A percentile compares a stretch with the other conserved stretches of the same genome.
phyloP scores from a whole-genome alignment of 2,329 filamentous ascomycete species.

The Fusarium multiceps region DNA sequence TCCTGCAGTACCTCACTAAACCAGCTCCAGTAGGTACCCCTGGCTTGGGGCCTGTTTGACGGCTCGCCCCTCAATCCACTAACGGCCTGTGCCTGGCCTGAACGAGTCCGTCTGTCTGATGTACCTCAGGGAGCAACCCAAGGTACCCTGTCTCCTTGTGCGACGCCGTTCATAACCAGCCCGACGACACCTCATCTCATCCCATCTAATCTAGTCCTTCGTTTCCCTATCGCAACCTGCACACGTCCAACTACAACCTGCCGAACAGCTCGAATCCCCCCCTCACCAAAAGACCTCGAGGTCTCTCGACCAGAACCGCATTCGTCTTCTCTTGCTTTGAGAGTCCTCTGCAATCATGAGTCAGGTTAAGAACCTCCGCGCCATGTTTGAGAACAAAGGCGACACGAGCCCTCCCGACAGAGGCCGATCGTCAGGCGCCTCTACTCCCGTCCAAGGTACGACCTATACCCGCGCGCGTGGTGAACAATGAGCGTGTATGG shows the following conservation, averaged over 20 bases:
- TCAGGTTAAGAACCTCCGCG: conserved; percentile 78
- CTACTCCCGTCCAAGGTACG: conserved; percentile 50
- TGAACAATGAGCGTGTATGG: conserved; percentile 14
- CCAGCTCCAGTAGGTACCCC: conserved; percentile 35
- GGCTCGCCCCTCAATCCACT: conserved; percentile 37
- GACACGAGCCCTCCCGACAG: conserved; percentile 73
- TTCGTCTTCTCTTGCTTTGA: conserved; percentile 30
- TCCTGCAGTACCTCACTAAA: conserved; percentile 29
- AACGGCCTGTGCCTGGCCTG: conserved; percentile 35
- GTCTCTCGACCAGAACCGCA: conserved; percentile 36
- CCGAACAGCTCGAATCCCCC: conserved; percentile 17
- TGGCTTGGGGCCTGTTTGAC: conserved; percentile 19
- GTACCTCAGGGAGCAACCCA: conserved; percentile 28
- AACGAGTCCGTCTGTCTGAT: conserved; percentile 25
- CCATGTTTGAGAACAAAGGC: conserved; percentile 82
- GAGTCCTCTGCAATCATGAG: conserved; percentile 63
- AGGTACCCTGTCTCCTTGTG: conserved; percentile 30
- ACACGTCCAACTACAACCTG: conserved; percentile 18
- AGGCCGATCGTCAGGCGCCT: conserved; percentile 73
- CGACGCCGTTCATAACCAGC: conserved; percentile 41
- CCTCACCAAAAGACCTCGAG: conserved; percentile 33
- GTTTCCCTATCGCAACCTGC: conserved; percentile 17
- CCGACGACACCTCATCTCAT: conserved; percentile 37
- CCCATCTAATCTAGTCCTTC: conserved; percentile 14
- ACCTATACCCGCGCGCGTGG: conserved; percentile 16